Conservation (phyloP, 179 eudicot species). For the Carnegiea gigantea region DNA sequence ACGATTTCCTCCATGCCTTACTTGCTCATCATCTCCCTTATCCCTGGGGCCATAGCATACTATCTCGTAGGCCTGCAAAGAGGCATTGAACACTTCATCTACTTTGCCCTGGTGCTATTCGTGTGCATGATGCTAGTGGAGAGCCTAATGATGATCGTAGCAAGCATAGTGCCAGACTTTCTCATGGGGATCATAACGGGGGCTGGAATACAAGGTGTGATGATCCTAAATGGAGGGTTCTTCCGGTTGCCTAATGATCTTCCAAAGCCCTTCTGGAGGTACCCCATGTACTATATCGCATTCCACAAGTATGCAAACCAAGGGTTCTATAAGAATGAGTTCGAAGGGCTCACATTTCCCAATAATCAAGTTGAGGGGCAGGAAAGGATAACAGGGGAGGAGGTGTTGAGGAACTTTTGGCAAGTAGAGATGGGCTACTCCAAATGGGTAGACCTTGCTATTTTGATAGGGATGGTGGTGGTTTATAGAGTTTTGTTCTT, state of each 20-base stretch:
- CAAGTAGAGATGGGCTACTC: conserved; percentile 68
- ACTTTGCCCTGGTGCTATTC: conserved; percentile 44
- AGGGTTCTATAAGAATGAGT: conserved; percentile 77
- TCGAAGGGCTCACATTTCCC: conserved; percentile 48
- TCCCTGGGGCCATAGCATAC: conserved; percentile 63
- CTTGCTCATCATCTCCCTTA: conserved; percentile 44
- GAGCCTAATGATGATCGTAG: conserved; percentile 47
- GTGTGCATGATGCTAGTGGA: conserved; percentile 52
- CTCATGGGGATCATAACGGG: conserved; percentile 68
- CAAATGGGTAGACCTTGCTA: conserved; percentile 67
- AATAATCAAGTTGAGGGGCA: conserved; percentile 27
- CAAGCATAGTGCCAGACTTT: conserved; percentile 54
- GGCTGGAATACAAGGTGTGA: conserved; percentile 62
- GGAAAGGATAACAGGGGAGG: conserved; percentile 36
- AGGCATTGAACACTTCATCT: conserved; percentile 40
- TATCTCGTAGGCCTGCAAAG: conserved; percentile 58
- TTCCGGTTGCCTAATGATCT: conserved; percentile 58
- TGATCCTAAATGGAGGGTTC: conserved; percentile 64
- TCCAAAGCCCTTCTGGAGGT: conserved; percentile 58
- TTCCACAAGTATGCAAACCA: conserved; percentile 59
- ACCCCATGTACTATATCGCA: conserved; percentile 64
- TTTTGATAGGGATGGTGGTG: conserved; percentile 63
- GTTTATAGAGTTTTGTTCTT: conserved; percentile 56
- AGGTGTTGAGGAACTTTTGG: conserved; percentile 47
- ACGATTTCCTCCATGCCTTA: conserved; percentile 56